A percentile compares a stretch with the other conserved stretches of the same genome.
Conservation (phyloP, 805 yeast species). For the Spathaspora boniae region DNA sequence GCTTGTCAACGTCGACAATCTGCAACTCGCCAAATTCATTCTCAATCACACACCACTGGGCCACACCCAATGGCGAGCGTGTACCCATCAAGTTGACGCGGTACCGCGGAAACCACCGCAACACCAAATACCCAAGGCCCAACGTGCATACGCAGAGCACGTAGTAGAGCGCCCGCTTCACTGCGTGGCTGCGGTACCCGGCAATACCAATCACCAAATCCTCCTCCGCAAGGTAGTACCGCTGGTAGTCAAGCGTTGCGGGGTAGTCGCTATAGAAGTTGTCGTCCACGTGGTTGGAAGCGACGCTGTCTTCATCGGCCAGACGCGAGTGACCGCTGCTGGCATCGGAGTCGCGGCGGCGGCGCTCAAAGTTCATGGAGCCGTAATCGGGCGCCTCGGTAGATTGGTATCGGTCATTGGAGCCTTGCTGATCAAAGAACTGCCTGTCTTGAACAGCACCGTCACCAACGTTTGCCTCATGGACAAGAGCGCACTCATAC, state of each 20-base stretch:
- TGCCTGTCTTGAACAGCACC: not conserved
- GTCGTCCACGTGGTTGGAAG: constrained; percentile 17
- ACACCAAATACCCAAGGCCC: constrained; percentile 69
- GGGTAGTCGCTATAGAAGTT: constrained; percentile 17
- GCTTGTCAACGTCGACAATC: constrained; percentile 51
- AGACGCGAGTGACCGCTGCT: constrained; percentile 11
- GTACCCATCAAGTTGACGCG: constrained; percentile 66
- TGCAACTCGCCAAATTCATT: constrained; percentile 88
- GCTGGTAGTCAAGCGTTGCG: constrained; percentile 55
- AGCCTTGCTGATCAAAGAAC: constrained; percentile 1
- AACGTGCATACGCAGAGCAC: constrained; percentile 53
- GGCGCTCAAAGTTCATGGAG: constrained; percentile 25
- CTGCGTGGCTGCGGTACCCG: constrained; percentile 62
- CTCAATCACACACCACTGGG: constrained; percentile 93
- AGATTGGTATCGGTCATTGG: constrained; percentile 6
- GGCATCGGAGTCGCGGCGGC: constrained; percentile 18
- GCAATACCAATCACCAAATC: constrained; percentile 94
- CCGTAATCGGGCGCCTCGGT: constrained; percentile 22
- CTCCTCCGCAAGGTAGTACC: constrained; percentile 92
- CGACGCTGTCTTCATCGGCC: constrained; percentile 16
- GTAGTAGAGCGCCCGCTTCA: constrained; percentile 48
- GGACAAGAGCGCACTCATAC: too few species aligned
- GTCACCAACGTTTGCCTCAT: too few species aligned
- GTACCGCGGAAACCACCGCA: constrained; percentile 85
- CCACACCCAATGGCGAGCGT: constrained; percentile 65